These are phyloP conservation scores for Fusarium multiceps DNA, from an alignment of 2,329 filamentous ascomycete genomes.

Conservation along the genomic window DNA sequence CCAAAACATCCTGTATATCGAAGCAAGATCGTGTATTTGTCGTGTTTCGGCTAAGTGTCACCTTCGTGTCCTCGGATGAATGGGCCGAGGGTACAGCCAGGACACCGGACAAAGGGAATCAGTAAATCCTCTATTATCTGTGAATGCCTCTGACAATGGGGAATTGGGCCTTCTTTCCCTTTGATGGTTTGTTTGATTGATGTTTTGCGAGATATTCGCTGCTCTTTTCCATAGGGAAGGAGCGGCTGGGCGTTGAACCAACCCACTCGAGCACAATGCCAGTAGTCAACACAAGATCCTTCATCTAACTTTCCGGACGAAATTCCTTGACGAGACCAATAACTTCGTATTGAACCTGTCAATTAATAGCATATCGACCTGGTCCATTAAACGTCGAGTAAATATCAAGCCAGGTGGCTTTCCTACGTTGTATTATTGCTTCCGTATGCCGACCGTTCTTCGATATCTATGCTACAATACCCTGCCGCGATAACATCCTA, in stretches of 20 bases:
- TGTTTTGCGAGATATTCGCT: background rate
- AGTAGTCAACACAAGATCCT: no score
- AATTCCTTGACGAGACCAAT: accelerated
- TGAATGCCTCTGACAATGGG: accelerated
- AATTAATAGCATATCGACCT: no score
- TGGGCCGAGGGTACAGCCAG: background rate
- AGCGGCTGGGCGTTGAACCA: background rate
- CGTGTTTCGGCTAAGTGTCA: background rate
- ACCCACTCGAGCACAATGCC: no score
- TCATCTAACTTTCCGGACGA: background rate
- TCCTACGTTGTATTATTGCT: no score
- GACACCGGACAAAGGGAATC: background rate
- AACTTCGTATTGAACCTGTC: background rate
- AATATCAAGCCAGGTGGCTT: background rate
- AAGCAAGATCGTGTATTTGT: accelerated
- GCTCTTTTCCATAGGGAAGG: background rate
- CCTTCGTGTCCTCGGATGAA: background rate
- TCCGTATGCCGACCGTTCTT: background rate
- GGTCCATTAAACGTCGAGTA: no score
- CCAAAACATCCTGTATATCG: accelerated
- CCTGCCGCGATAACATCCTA: accelerated
- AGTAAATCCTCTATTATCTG: background rate
- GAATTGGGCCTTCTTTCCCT: accelerated
- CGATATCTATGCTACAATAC: background rate
- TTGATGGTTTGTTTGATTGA: background rate